Evolutionary conservation across 495 filamentous ascomycete genomes (phyloP), one percentile per base, ranked within the genome.

Genomic region (Pyrenula aspistea): DNA sequence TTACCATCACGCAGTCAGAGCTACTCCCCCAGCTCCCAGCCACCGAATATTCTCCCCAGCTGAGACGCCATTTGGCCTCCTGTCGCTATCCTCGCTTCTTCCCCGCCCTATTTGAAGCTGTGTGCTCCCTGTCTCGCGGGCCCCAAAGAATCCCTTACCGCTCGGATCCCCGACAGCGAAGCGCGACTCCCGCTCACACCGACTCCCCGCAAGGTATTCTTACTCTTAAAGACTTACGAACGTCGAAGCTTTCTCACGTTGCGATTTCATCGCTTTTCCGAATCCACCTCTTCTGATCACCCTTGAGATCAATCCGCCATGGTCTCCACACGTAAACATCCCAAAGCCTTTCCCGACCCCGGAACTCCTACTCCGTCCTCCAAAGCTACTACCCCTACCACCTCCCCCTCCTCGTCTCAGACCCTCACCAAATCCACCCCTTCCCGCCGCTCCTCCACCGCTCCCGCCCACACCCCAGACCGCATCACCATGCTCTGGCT

Each of bases 401-500:
- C 31, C 31, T 15, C 31, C 31, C 15, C 31, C 31, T 57, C 57
- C 2, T 62, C 67, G 3, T 62, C 69, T 12, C 59, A 64, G 24
- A 58, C 72, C 2, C 55, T 65, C 42, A 67, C 61, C 31, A 60
- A 59, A 36, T 65, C 57, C 53, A 61, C 61, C 25, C 64, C 61
- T 23, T 56, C 66, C 51, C 72, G 72, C 56, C 71, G 68, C 62
- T 71, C 31, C 31, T 42, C 31, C 31, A 42, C 31, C 31, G 31
- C 31, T 15, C 4, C 31, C 31, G 15, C 31, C 31, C 31, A 42
- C 31, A 42, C 31, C 31, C 31, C 31, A 4, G 31, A 42, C 31
- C 31, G 31, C 31, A 4, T 42, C 8, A 42, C 31, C 31, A 81
- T 90, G 20, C 60, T 83, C 60, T 96, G 90, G 90, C 78, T 96